phyloP scores from a whole-genome alignment of 371 early-diverging fungal species.

The Mycotypha africana region DNA sequence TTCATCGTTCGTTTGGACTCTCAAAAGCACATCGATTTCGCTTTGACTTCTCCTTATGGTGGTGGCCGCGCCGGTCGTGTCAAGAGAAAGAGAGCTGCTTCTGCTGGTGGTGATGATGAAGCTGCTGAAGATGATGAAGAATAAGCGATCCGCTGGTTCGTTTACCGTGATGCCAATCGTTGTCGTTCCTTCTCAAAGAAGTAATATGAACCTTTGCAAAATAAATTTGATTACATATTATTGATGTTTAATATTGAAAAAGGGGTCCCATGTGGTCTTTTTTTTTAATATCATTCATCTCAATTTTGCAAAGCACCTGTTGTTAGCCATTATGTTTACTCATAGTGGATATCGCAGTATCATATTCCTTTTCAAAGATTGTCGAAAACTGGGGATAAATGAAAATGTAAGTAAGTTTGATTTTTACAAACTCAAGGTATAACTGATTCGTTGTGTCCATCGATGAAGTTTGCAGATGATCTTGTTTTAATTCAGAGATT shows the following conservation, averaged over 20 bases:
- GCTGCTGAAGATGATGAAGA: constrained; percentile 67
- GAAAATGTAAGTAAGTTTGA: too few relatives aligned
- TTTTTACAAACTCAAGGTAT: too few relatives aligned
- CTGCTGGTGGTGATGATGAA: constrained; percentile 60
- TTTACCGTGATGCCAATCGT: too few relatives aligned
- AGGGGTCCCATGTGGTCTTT: constrained; percentile 20
- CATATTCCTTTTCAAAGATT: constrained; percentile 15
- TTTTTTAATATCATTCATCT: constrained; percentile 19
- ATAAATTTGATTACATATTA: constrained; percentile 21
- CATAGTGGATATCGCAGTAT: constrained; percentile 20
- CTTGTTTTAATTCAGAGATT: too few relatives aligned
- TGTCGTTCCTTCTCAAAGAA: constrained; percentile 1
- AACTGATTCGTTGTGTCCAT: too few relatives aligned
- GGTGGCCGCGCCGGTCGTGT: constrained; percentile 98
- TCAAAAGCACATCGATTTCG: constrained; percentile 99
- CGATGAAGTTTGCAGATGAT: too few relatives aligned
- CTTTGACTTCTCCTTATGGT: constrained; percentile 96
- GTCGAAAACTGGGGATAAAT: too few relatives aligned
- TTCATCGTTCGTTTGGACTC: constrained; percentile 93
- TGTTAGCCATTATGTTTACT: constrained; percentile 5
- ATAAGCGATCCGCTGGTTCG: constrained; percentile 26
- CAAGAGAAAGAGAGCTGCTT: constrained; percentile 87
- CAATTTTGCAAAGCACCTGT: constrained; percentile 50
- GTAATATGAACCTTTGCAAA: constrained; percentile 52
- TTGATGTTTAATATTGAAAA: too few relatives aligned